Percentiles rank a stretch among this genome's conserved stretches.
Evolutionary conservation across 495 filamentous ascomycete species (phyloP).

Genomic region (Neurospora sp.): DNA sequence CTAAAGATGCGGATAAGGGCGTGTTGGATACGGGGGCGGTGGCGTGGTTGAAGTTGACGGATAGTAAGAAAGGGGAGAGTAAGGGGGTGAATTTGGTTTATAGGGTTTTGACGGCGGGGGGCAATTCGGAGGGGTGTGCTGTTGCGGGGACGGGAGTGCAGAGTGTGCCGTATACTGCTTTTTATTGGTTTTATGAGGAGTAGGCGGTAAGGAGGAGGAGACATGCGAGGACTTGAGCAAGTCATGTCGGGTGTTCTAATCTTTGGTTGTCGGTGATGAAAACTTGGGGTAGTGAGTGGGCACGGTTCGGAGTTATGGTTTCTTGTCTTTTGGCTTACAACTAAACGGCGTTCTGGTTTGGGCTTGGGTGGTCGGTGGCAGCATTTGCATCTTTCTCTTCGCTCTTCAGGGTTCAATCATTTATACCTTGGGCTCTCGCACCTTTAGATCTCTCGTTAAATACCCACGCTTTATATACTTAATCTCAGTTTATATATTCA

Average conservation of each 20-base stretch:
- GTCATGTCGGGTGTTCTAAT: neutral
- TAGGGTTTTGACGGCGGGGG: slow-evolving; percentile 59
- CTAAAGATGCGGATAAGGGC: slow-evolving; percentile 35
- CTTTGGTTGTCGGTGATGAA: neutral
- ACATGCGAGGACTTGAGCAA: neutral
- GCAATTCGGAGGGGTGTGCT: slow-evolving; percentile 40
- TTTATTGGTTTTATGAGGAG: slow-evolving; percentile 59
- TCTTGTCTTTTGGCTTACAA: neutral
- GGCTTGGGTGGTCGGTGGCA: neutral
- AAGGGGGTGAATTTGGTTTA: slow-evolving; percentile 47
- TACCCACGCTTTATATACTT: neutral
- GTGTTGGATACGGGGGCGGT: slow-evolving; percentile 42
- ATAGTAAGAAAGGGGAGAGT: slow-evolving; percentile 32
- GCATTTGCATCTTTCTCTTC: neutral
- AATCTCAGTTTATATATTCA: neutral
- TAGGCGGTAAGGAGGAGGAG: neutral
- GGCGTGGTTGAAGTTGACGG: slow-evolving; percentile 52
- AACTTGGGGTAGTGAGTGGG: too few relatives aligned
- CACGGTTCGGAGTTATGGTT: neutral
- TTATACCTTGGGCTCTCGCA: neutral
- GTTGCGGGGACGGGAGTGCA: slow-evolving; percentile 26
- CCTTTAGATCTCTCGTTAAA: neutral
- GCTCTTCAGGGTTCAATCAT: neutral
- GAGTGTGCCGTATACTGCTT: slow-evolving; percentile 53
- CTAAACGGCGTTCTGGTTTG: neutral